phyloP scores from a whole-genome alignment of 192 early-diverging fungal genomes.

The Coemansia erecta region DNA sequence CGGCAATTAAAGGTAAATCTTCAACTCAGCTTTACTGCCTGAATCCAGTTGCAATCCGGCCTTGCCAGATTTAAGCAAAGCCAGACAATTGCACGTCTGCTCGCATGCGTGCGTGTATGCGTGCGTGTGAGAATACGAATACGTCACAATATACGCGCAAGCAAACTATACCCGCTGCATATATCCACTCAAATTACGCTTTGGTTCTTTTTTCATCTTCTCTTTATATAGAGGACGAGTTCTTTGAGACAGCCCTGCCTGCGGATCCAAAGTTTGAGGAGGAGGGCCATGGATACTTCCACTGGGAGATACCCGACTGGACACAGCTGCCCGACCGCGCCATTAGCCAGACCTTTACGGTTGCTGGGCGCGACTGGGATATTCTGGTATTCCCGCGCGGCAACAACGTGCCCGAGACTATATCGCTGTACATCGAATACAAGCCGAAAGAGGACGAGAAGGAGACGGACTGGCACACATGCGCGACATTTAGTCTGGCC shows the following conservation, averaged over 20 bases:
- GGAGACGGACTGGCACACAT: slow-evolving; percentile 69
- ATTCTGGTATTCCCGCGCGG: slow-evolving; percentile 88
- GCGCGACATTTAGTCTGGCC: slow-evolving; percentile 76
- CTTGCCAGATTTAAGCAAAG: too few relatives aligned
- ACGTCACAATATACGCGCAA: too few relatives aligned
- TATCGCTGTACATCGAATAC: slow-evolving; percentile 87
- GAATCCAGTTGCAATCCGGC: too few relatives aligned
- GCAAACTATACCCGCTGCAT: too few relatives aligned
- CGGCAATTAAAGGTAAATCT: too few relatives aligned
- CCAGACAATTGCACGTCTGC: too few relatives aligned
- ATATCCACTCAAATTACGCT: too few relatives aligned
- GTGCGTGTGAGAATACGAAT: too few relatives aligned
- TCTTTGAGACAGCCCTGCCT: slow-evolving; percentile 15
- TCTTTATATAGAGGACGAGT: slow-evolving; percentile 32
- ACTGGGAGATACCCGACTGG: slow-evolving; percentile 49
- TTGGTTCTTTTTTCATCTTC: background rate
- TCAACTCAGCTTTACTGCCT: too few relatives aligned
- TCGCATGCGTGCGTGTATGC: too few relatives aligned
- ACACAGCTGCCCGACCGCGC: slow-evolving; percentile 25
- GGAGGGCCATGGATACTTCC: slow-evolving; percentile 35
- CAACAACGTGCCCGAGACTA: slow-evolving; percentile 65
- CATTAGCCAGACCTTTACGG: slow-evolving; percentile 36
- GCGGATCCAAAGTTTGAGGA: slow-evolving; percentile 20
- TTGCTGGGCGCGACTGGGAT: slow-evolving; percentile 60
- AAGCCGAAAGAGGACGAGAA: slow-evolving; percentile 61